These are phyloP conservation scores for Phialophora macrospora DNA, from an alignment of 2,329 filamentous ascomycete genomes.

Conservation along the genomic window DNA sequence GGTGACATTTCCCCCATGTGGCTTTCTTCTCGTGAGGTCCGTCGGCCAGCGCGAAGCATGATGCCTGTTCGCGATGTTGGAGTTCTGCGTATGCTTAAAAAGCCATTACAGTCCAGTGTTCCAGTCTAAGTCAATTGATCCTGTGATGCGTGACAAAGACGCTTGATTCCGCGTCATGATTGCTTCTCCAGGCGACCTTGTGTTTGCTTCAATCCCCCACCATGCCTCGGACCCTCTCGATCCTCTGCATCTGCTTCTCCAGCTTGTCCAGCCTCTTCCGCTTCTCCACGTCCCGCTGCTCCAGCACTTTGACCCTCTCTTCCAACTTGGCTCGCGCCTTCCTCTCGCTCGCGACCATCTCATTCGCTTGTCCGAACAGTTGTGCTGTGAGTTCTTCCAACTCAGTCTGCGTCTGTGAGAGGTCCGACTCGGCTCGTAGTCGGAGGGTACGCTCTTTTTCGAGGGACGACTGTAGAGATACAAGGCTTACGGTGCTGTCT, in stretches of 20 bases:
- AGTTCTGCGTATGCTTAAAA: not conserved
- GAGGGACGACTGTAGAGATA: slow-evolving; percentile 57
- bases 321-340: slow-evolving; percentile 60
- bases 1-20: not conserved
- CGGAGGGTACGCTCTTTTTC: slow-evolving; percentile 61
- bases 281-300: slow-evolving; percentile 55
- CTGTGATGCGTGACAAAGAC: not conserved
- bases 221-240: slow-evolving; percentile 61
- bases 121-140: not conserved
- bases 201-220: slow-evolving; percentile 45
- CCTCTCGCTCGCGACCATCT: slow-evolving; percentile 68
- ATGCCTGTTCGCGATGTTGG: not conserved
- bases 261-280: slow-evolving; percentile 58
- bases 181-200: not conserved
- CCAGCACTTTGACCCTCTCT: slow-evolving; percentile 53
- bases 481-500: slow-evolving; percentile 45
- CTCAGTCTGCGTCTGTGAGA: slow-evolving; percentile 61
- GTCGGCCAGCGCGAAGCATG: too few species aligned
- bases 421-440: slow-evolving; percentile 61
- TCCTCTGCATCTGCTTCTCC: slow-evolving; percentile 61
- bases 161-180: not conserved
- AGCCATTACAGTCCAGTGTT: not conserved
- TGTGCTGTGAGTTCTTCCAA: slow-evolving; percentile 66
- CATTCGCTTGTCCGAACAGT: slow-evolving; percentile 67
- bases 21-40: not conserved